Evolutionary conservation across 306 rosid genomes (phyloP), one percentile per base, ranked within the genome.

Genomic region (Cicer chorassanicum): DNA sequence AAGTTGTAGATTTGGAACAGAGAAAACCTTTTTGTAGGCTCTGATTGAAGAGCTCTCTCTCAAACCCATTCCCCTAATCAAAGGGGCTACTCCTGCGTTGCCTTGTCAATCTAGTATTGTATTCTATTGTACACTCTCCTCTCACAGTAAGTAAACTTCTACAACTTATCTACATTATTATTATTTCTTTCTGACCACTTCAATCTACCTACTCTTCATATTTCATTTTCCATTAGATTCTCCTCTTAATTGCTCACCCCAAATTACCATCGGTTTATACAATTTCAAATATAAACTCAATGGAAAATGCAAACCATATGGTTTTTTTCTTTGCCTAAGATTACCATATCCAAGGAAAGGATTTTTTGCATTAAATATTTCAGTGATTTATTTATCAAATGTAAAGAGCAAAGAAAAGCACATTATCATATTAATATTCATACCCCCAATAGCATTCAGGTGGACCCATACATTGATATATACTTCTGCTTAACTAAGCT

Each of bases 71-170:
- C 87, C 84, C 85, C 69, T 49, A 82, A 79, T 79, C 50, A 21
- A 78, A 73, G 83, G 77, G 24, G 16, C 50, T 70, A 51, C 63
- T 55, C 29, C 60, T 60, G 9, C 41, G 14, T 56, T 56, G 70
- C 69, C 46, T 62, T 77, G 80, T 72, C 83, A 81, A 49, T 65
- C n/a, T 63, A 7, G 24, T 45, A 0, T 8, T 8, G n/a, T 62
- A 13, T 45, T 13, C 12, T 38, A 1, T 24, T 24, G 3, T 24
- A 2, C 34, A 24, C 34, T 2, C 34, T 54, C 6, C 72, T 48
- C 9, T 24, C 71, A 85, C 81, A 83, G 86, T 53, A 71, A 86
- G 78, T 79, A 53, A 84, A 81, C 86, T 66, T 77, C 72, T 81
- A 75, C 43, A 6, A 40, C 29, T 57, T 65, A 21, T 39, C 49